phyloP scores from a whole-genome alignment of 2,329 filamentous ascomycete genomes.

The Exophiala sideris region DNA sequence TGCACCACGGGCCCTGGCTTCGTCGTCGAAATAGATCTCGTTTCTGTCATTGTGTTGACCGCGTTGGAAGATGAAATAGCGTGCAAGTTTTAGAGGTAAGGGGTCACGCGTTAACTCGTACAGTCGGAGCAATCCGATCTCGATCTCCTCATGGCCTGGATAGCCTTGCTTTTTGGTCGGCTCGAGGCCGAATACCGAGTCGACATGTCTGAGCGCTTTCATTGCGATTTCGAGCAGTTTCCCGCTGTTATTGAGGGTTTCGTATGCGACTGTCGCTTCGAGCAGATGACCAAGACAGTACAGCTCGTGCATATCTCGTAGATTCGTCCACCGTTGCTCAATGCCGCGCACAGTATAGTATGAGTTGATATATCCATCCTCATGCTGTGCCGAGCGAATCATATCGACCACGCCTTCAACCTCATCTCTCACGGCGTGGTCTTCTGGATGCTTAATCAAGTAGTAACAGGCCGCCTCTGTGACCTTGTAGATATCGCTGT shows the following conservation, averaged over 20 bases:
- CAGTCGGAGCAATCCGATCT: constrained; percentile 47
- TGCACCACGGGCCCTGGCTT: neutral
- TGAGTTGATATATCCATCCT: constrained; percentile 61
- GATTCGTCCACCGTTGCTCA: constrained; percentile 53
- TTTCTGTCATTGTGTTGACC: constrained; percentile 44
- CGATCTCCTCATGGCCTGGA: constrained; percentile 57
- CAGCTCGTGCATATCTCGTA: constrained; percentile 61
- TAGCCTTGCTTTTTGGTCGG: constrained; percentile 54
- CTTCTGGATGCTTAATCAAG: constrained; percentile 41
- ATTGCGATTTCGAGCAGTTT: constrained; percentile 51
- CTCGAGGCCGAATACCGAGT: constrained; percentile 50
- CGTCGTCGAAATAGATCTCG: neutral
- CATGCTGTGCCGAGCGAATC: constrained; percentile 55
- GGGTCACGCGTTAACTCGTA: constrained; percentile 39
- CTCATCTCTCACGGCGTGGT: constrained; percentile 42
- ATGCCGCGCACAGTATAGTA: constrained; percentile 59
- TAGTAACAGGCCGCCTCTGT: constrained; percentile 61
- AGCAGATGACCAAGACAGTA: constrained; percentile 62
- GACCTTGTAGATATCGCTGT: constrained; percentile 57
- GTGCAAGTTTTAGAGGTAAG: constrained; percentile 46
- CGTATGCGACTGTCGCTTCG: constrained; percentile 58
- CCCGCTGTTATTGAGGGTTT: constrained; percentile 48
- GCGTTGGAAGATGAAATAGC: constrained; percentile 57
- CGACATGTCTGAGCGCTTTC: constrained; percentile 55
- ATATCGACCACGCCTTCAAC: constrained; percentile 55